Conservation (phyloP, 495 filamentous ascomycete genomes). For the Aspergillus bertholletiae region DNA sequence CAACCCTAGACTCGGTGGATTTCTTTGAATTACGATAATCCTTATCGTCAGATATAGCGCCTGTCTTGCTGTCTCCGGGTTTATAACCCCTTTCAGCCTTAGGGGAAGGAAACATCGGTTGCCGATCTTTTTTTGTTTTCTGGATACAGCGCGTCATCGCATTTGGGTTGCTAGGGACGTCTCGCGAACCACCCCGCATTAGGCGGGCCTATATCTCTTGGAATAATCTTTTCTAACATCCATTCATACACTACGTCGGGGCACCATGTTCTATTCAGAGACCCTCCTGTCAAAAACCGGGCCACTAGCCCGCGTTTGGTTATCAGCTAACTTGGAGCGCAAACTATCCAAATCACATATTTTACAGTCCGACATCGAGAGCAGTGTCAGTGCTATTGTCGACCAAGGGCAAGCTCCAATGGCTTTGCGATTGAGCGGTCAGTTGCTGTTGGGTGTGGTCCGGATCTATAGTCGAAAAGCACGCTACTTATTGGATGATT, state of each 20-base stretch:
- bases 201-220: conserved; percentile 27
- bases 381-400: conserved; percentile 91
- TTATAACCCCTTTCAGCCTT: conserved; percentile 2
- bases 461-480: conserved; percentile 97
- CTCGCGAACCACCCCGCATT: conserved; percentile 36
- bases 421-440: conserved; percentile 89
- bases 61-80: background rate
- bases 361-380: conserved; percentile 85
- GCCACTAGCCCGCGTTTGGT: conserved; percentile 95
- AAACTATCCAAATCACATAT: conserved; percentile 95
- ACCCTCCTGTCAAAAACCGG: conserved; percentile 93
- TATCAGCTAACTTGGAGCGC: conserved; percentile 95
- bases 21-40: conserved; percentile 5
- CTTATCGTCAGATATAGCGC: background rate
- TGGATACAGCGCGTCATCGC: conserved; percentile 35
- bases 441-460: conserved; percentile 91
- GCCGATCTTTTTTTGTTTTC: conserved; percentile 35
- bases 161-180: conserved; percentile 22
- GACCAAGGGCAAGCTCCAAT: conserved; percentile 91
- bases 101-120: conserved; percentile 12
- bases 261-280: conserved; percentile 95
- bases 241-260: conserved; percentile 5
- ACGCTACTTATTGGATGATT: conserved; percentile 92
- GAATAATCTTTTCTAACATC: conserved; percentile 1
- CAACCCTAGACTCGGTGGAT: conserved; percentile 6